These are phyloP conservation scores for Nannizziopsis arthrosporioides DNA, from an alignment of 2,329 filamentous ascomycete species.

Conservation along the genomic window DNA sequence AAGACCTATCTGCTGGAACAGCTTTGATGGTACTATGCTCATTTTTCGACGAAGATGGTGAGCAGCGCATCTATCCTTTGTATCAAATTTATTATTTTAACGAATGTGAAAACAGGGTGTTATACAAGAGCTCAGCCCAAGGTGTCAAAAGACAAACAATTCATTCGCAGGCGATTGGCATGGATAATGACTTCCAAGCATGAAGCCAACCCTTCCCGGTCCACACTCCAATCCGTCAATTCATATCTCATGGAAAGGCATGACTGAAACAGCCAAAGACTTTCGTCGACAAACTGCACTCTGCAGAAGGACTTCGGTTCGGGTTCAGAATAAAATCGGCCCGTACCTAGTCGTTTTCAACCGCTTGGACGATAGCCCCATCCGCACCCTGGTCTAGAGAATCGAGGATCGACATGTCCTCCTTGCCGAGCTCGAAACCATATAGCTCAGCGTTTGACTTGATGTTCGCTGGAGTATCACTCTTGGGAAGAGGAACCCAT, in stretches of 20 bases:
- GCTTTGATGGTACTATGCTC: constrained; percentile 66
- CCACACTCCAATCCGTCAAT: constrained; percentile 84
- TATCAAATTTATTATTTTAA: not conserved
- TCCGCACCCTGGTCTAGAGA: constrained; percentile 39
- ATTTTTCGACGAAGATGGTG: constrained; percentile 55
- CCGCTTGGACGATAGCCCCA: constrained; percentile 40
- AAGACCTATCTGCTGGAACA: constrained; percentile 67
- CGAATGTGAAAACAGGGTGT: constrained; percentile 19
- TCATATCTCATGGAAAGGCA: constrained; percentile 61
- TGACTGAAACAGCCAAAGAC: constrained; percentile 6
- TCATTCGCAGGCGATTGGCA: constrained; percentile 67
- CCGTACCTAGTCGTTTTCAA: constrained; percentile 30
- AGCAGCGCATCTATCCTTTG: constrained; percentile 11
- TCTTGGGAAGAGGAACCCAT: constrained; percentile 62
- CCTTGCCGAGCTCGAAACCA: constrained; percentile 45
- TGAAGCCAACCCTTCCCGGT: constrained; percentile 68
- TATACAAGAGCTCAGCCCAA: constrained; percentile 22
- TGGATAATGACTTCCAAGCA: constrained; percentile 70
- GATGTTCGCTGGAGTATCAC: constrained; percentile 55
- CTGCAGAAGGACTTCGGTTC: not conserved
- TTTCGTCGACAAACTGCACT: not conserved
- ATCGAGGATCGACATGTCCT: constrained; percentile 48
- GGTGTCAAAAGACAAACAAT: constrained; percentile 52
- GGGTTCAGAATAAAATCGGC: not conserved
- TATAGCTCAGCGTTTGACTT: constrained; percentile 53